Percentiles rank a stretch among this genome's conserved stretches.
These are phyloP conservation scores for Penicillium sumatraense DNA, from an alignment of 2,329 filamentous ascomycete genomes.

Conservation along the genomic window DNA sequence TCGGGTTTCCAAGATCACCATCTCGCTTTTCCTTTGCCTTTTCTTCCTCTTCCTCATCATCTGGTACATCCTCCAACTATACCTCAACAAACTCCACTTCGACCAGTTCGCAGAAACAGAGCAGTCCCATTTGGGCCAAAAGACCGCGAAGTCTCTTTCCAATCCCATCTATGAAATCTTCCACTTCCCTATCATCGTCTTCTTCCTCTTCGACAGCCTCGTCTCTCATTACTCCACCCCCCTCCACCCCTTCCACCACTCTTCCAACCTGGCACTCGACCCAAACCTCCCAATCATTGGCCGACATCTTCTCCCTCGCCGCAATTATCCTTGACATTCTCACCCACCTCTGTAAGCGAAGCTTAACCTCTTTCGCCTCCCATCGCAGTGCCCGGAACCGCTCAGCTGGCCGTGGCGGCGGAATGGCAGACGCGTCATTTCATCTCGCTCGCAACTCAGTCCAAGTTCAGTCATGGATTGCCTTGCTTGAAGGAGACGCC, in stretches of 20 bases:
- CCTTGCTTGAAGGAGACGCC: conserved; percentile 53
- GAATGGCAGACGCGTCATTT: conserved; percentile 61
- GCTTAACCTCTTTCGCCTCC: conserved; percentile 58
- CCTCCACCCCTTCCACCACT: conserved; percentile 2
- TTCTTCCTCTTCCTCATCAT: conserved; percentile 41
- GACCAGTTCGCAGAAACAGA: conserved; percentile 12
- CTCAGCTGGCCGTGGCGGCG: conserved; percentile 51
- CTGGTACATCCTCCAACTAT: conserved; percentile 11
- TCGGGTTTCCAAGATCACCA: conserved; percentile 35
- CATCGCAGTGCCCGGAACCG: conserved; percentile 60
- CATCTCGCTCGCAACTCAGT: conserved; percentile 57
- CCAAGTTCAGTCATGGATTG: conserved; percentile 62
- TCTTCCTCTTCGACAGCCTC: conserved; percentile 12
- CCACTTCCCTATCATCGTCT: conserved; percentile 31
- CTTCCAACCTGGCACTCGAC: conserved; percentile 5
- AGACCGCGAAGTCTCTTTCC: conserved; percentile 32
- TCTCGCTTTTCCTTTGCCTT: conserved; percentile 36
- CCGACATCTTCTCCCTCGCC: conserved; percentile 64
- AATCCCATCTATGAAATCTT: conserved; percentile 39
- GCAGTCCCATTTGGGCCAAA: conserved; percentile 26
- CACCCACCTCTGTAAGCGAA: conserved; percentile 62
- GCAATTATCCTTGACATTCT: conserved; percentile 64
- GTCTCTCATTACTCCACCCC: conserved; percentile 20
- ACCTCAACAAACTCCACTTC: conserved; percentile 7
- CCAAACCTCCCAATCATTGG: conserved; percentile 38